Conservation (phyloP, 805 yeast genomes). For the Saturnispora ahearnii region DNA sequence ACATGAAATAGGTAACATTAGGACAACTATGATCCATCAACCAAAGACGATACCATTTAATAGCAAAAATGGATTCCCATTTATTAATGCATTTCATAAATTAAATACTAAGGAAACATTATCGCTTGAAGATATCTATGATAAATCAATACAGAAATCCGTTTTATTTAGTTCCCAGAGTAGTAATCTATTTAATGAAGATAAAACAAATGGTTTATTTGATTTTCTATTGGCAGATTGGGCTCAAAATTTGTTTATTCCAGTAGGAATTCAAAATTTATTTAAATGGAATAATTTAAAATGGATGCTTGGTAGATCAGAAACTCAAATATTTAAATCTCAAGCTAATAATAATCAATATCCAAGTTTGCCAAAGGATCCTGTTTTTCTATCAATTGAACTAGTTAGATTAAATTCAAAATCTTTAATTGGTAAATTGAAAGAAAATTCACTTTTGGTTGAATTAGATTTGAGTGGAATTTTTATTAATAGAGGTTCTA, state of each 20-base stretch:
- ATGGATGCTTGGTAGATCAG: constrained; percentile 5
- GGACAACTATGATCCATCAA: neutral
- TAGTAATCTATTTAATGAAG: neutral
- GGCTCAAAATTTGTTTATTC: constrained; percentile 9
- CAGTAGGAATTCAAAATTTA: constrained; percentile 8
- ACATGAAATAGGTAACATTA: constrained; percentile 9
- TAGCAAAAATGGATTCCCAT: neutral
- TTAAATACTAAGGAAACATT: neutral
- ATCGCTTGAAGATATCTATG: neutral
- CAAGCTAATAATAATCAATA: neutral
- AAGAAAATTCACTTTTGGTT: constrained; percentile 8
- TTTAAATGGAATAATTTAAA: constrained; percentile 3
- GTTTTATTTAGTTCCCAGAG: neutral
- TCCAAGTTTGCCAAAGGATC: neutral
- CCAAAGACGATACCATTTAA: neutral
- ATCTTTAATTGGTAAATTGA: constrained; percentile 2
- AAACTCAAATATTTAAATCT: constrained; percentile 4
- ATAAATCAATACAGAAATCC: constrained; percentile 3
- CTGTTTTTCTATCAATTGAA: neutral
- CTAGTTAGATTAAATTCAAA: neutral
- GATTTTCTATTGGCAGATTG: constrained; percentile 11
- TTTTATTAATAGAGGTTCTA: constrained; percentile 7
- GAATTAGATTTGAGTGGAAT: constrained; percentile 10
- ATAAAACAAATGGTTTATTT: constrained; percentile 1
- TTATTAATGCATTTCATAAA: neutral